Percentiles rank a stretch among this genome's conserved stretches.
These are phyloP conservation scores for Peniophora sp. DNA, from an alignment of 1,284 basidiomycete species.

Conservation along the genomic window DNA sequence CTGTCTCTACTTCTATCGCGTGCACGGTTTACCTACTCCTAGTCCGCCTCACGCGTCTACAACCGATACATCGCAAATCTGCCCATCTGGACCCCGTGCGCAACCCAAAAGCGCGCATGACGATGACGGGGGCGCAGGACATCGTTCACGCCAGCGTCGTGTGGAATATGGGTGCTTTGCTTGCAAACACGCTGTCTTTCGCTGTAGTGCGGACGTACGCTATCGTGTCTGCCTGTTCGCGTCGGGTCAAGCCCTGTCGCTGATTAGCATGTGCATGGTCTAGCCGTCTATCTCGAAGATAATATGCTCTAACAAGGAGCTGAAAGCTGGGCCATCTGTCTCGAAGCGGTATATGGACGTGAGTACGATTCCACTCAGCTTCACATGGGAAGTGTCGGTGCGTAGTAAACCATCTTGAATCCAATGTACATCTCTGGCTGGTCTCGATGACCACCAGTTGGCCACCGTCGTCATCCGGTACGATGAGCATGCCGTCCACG, in stretches of 20 bases:
- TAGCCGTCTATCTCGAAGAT: constrained; percentile 38
- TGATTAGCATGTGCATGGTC: not conserved
- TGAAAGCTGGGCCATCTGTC: constrained; percentile 25
- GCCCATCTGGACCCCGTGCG: constrained; percentile 20
- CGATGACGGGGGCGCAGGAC: constrained; percentile 35
- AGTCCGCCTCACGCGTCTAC: constrained; percentile 21
- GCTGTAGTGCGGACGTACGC: constrained; percentile 43
- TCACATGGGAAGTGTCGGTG: not conserved
- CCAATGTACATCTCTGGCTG: too few relatives aligned
- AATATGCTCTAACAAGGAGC: constrained; percentile 28
- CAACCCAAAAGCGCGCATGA: constrained; percentile 18
- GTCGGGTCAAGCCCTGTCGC: not conserved
- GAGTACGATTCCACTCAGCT: constrained; percentile 6
- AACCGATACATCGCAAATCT: constrained; percentile 25
- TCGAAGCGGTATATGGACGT: constrained; percentile 38
- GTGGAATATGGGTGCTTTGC: constrained; percentile 35
- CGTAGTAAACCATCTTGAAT: too few relatives aligned
- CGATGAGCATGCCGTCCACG: too few relatives aligned
- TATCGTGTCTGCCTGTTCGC: constrained; percentile 22
- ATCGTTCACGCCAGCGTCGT: constrained; percentile 23
- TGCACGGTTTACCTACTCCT: constrained; percentile 19
- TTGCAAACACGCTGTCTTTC: constrained; percentile 30
- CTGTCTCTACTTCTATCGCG: not conserved
- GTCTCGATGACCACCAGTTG: too few relatives aligned
- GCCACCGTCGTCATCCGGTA: too few relatives aligned